phyloP scores from a whole-genome alignment of 2,329 filamentous ascomycete genomes.

The Diaporthe sp. region DNA sequence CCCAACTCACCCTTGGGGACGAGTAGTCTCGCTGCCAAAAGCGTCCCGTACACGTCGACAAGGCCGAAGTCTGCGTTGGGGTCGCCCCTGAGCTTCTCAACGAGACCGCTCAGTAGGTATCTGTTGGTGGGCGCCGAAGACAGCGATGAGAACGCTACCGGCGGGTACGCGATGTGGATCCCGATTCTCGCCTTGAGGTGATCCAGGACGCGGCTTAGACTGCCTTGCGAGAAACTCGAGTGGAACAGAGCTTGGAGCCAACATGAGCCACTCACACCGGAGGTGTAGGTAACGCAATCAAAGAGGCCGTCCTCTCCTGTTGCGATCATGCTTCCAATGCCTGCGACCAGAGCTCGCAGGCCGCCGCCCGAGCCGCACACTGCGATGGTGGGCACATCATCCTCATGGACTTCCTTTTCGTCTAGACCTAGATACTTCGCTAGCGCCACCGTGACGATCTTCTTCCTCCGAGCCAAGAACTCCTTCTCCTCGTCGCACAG shows the following conservation, averaged over 20 bases:
- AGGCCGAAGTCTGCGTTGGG: constrained; percentile 86
- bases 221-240: constrained; percentile 79
- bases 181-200: constrained; percentile 89
- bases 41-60: constrained; percentile 91
- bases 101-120: constrained; percentile 85
- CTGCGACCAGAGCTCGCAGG: constrained; percentile 88
- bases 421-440: constrained; percentile 85
- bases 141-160: constrained; percentile 82
- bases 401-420: constrained; percentile 86
- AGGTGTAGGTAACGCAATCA: constrained; percentile 94
- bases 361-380: constrained; percentile 96
- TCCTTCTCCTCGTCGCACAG: constrained; percentile 87
- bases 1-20: constrained; percentile 88
- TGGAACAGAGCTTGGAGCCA: constrained; percentile 94
- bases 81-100: constrained; percentile 92
- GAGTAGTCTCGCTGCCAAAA: constrained; percentile 86
- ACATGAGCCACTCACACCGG: constrained; percentile 94
- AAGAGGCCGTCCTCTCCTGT: constrained; percentile 89
- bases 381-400: constrained; percentile 93
- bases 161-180: constrained; percentile 93
- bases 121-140: constrained; percentile 95
- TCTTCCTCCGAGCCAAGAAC: constrained; percentile 78
- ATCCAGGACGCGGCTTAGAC: constrained; percentile 78
- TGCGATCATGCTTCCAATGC: constrained; percentile 88
- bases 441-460: constrained; percentile 78